Conservation (phyloP, 768 basidiomycete genomes). For the Naematelia aurantialba region DNA sequence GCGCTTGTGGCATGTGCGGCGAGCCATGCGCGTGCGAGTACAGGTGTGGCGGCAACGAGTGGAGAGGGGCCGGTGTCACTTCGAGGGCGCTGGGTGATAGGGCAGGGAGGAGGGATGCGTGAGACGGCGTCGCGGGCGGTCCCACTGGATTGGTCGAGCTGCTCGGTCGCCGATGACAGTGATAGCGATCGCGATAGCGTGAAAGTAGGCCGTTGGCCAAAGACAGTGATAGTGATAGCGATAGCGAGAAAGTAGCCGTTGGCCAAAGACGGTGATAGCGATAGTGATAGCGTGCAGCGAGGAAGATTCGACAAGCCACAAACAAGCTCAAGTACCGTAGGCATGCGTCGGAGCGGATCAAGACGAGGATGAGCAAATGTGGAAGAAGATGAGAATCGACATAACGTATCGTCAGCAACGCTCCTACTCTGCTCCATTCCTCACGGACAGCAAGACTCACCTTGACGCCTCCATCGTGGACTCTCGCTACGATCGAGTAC, state of each 20-base stretch:
- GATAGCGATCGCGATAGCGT: background rate
- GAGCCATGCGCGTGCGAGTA: constrained; percentile 12
- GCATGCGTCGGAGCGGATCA: too few relatives aligned
- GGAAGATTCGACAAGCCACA: too few relatives aligned
- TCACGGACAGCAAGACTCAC: background rate
- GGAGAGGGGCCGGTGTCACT: constrained; percentile 23
- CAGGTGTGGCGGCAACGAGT: constrained; percentile 22
- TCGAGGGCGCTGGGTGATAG: constrained; percentile 24
- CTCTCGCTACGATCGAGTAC: background rate
- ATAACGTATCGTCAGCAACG: too few relatives aligned
- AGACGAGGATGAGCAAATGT: background rate
- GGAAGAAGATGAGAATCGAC: too few relatives aligned
- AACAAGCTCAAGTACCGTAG: too few relatives aligned
- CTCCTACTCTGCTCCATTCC: background rate
- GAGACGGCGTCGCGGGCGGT: constrained; percentile 27
- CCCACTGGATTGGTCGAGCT: background rate
- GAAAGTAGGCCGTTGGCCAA: too few relatives aligned
- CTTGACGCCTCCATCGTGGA: background rate
- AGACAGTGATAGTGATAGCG: too few relatives aligned
- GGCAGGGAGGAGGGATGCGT: constrained; percentile 24
- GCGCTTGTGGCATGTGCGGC: constrained; percentile 1
- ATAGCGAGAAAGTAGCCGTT: too few relatives aligned
- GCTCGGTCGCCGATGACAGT: background rate
- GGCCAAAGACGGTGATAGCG: too few relatives aligned
- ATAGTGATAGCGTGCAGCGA: too few relatives aligned